Conservation (phyloP, 2,329 filamentous ascomycete genomes). For the Emydomyces testavorans region DNA sequence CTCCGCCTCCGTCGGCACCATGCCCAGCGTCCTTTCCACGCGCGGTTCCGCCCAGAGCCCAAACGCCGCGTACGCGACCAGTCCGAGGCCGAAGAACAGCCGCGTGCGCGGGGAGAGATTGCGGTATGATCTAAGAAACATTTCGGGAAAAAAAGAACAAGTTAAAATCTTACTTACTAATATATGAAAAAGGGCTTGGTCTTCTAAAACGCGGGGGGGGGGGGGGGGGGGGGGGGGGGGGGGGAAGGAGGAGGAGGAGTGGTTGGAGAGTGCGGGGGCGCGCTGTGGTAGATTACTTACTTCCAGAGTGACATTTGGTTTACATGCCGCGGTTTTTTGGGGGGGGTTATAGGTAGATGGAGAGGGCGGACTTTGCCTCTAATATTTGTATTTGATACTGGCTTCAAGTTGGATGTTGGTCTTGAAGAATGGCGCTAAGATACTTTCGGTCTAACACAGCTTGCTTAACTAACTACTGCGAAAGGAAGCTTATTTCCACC, state of each 20-base stretch:
- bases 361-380: not conserved
- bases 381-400: not conserved
- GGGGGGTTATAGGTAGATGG: not conserved
- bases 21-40: conserved; percentile 60
- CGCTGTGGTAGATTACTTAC: too few species aligned
- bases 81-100: conserved; percentile 56
- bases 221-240: too few species aligned
- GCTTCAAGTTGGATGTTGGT: too few species aligned
- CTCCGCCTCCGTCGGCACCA: conserved; percentile 62
- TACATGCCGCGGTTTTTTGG: not conserved
- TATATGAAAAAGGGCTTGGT: too few species aligned
- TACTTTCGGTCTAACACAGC: not conserved
- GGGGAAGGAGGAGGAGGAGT: too few species aligned
- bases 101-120: conserved; percentile 60
- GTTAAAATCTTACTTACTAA: too few species aligned
- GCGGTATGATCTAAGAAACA: conserved; percentile 53
- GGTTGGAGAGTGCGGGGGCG: too few species aligned
- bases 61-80: conserved; percentile 63
- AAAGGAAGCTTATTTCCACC: not conserved
- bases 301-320: too few species aligned
- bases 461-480: not conserved
- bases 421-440: not conserved
- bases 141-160: too few species aligned
- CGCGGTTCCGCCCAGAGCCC: conserved; percentile 64
- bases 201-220: too few species aligned